Evolutionary conservation across 2,329 filamentous ascomycete genomes (phyloP), one percentile per base, ranked within the genome.

Genomic region (Trichoderma guizhouense): DNA sequence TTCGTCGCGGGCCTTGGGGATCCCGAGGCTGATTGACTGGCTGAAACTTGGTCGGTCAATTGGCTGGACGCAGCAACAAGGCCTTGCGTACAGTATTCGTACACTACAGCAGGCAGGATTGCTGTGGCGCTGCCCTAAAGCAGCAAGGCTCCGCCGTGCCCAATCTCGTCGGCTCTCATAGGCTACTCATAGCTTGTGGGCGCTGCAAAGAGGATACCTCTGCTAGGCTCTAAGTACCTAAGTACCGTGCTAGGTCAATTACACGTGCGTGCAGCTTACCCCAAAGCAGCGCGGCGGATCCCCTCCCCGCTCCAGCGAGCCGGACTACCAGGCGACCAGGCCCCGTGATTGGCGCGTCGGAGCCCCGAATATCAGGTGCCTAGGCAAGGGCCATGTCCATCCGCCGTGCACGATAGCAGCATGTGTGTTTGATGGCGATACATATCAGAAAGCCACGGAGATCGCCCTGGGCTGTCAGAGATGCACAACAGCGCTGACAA

Each of bases 201-300:
- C 11, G 30, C 28, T 53, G 43, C 18, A 61, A 61, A 53, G 66
- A 69, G 66, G 57, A 61, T n/a, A 36, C 55, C 36, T 6, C 34
- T 36, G 34, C 34, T 36, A 5, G 34, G 34, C 34, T 14, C 15
- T 39, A n/a, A 8, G 39, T 18, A 18, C 15, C 39, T 12, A 34
- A n/a, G n/a, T 51, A 51, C n/a, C 32, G 18, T 57, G 15, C 34
- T 53, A 43, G 62, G 55, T 70, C 55, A 64, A 70, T 43, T 55
- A 70, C 65, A 69, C 67, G 57, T 69, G 67, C 67, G 58, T 63
- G 47, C 68, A 28, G 58, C 68, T 70, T 70, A 28, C 60, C 68
- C 68, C 68, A 70, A 70, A 70, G 43, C 28, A 70, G 68, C 15
- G 6, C 58, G 24, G 47, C 47, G 68, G 43, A 55, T 70, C 62